These are phyloP conservation scores for Raffaelea ambrosiae DNA, from an alignment of 2,329 filamentous ascomycete species.

Conservation along the genomic window DNA sequence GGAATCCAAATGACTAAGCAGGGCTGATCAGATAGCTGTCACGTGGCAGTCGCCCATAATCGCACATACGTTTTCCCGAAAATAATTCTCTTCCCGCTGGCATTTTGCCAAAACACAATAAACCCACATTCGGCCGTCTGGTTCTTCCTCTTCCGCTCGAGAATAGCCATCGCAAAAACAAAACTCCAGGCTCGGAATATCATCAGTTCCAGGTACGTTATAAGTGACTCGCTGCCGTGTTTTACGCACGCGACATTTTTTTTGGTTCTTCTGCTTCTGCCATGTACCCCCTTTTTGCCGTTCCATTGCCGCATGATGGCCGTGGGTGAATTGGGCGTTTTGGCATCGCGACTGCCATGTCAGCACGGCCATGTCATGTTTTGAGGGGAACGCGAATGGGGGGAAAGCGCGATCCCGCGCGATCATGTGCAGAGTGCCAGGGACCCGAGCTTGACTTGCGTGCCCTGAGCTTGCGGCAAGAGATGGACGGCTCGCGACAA, in stretches of 20 bases:
- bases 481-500: too few relatives aligned
- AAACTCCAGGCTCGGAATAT: slow-evolving; percentile 14
- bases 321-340: background rate
- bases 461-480: too few relatives aligned
- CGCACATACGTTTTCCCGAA: too few relatives aligned
- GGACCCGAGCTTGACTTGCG: too few relatives aligned
- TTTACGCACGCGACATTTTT: background rate
- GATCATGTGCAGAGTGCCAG: too few relatives aligned
- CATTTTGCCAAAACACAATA: slow-evolving; percentile 5
- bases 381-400: background rate
- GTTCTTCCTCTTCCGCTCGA: slow-evolving; percentile 37
- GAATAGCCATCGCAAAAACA: slow-evolving; percentile 12
- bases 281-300: too few relatives aligned
- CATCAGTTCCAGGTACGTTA: slow-evolving; percentile 13
- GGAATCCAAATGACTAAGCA: too few relatives aligned
- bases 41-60: too few relatives aligned
- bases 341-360: background rate
- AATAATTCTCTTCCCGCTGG: too few relatives aligned
- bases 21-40: too few relatives aligned
- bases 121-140: slow-evolving; percentile 22
- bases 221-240: background rate
- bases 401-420: too few relatives aligned
- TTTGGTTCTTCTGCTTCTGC: background rate
- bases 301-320: background rate
- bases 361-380: background rate